Conservation (phyloP, 2,329 filamentous ascomycete genomes). For the Lasiodiplodia hormozganensis region DNA sequence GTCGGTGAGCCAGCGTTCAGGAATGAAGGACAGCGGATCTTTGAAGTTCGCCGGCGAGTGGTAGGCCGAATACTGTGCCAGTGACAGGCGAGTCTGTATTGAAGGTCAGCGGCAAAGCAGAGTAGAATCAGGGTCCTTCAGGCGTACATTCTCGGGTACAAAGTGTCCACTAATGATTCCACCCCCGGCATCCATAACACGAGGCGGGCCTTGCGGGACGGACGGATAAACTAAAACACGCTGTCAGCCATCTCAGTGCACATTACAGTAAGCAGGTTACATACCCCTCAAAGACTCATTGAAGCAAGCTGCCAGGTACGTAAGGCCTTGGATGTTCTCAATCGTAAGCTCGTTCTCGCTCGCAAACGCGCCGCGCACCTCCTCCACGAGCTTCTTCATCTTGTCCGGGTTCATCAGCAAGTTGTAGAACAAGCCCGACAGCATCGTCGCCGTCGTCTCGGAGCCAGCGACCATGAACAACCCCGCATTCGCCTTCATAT, state of each 20-base stretch:
- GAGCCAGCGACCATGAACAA: constrained; percentile 39
- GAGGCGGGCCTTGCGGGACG: constrained; percentile 49
- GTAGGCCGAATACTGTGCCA: constrained; percentile 37
- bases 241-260: too few relatives aligned
- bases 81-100: too few relatives aligned
- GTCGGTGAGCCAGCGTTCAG: constrained; percentile 42
- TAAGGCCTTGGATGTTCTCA: constrained; percentile 39
- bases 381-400: constrained; percentile 37
- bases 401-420: constrained; percentile 38
- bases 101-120: too few relatives aligned
- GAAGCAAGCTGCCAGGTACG: constrained; percentile 49
- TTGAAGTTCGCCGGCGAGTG: constrained; percentile 42
- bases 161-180: constrained; percentile 44
- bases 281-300: too few relatives aligned
- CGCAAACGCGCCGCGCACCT: constrained; percentile 39
- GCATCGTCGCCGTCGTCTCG: constrained; percentile 43
- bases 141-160: constrained; percentile 39
- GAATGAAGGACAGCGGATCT: constrained; percentile 42
- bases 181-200: constrained; percentile 45
- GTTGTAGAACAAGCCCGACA: constrained; percentile 41
- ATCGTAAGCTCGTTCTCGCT: constrained; percentile 42
- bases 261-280: too few relatives aligned
- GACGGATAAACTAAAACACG: constrained; percentile 48
- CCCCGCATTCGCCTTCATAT: constrained; percentile 26
- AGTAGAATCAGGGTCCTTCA: too few relatives aligned